Conservation (phyloP, 2,329 filamentous ascomycete genomes). For the Aspergillus ustus region DNA sequence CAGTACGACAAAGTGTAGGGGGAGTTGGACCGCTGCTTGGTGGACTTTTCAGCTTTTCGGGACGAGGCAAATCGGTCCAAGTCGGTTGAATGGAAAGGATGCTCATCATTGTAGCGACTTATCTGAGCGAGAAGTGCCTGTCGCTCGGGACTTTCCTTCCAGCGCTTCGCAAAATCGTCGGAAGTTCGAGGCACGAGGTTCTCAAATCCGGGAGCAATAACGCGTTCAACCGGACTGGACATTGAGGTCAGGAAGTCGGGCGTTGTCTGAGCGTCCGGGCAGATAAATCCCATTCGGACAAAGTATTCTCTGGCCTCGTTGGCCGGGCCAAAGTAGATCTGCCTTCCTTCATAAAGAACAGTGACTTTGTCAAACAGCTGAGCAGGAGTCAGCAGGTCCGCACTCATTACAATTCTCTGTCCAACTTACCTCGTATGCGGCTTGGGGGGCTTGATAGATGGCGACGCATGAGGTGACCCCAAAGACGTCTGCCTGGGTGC, state of each 20-base stretch:
- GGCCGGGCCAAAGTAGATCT: slow-evolving; percentile 57
- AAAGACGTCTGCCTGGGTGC: slow-evolving; percentile 49
- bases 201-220: slow-evolving; percentile 56
- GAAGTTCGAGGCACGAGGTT: slow-evolving; percentile 64
- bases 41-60: slow-evolving; percentile 2
- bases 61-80: neutral
- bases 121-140: neutral
- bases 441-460: slow-evolving; percentile 35
- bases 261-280: slow-evolving; percentile 13
- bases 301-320: slow-evolving; percentile 65
- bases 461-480: slow-evolving; percentile 48
- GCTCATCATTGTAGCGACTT: neutral
- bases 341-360: slow-evolving; percentile 61
- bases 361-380: slow-evolving; percentile 64
- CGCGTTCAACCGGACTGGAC: slow-evolving; percentile 65
- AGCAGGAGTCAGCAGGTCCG: neutral
- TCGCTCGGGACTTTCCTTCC: slow-evolving; percentile 8
- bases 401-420: neutral
- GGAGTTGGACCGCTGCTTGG: slow-evolving; percentile 1
- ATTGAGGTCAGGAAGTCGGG: slow-evolving; percentile 21
- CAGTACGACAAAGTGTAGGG: slow-evolving; percentile 10
- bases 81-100: neutral
- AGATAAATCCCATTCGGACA: slow-evolving; percentile 45
- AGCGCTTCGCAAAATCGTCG: slow-evolving; percentile 63
- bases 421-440: slow-evolving; percentile 14